These are phyloP conservation scores for Cafeteria roenbergensis DNA, from an alignment of 108 stramenopile species.

Conservation along the genomic window DNA sequence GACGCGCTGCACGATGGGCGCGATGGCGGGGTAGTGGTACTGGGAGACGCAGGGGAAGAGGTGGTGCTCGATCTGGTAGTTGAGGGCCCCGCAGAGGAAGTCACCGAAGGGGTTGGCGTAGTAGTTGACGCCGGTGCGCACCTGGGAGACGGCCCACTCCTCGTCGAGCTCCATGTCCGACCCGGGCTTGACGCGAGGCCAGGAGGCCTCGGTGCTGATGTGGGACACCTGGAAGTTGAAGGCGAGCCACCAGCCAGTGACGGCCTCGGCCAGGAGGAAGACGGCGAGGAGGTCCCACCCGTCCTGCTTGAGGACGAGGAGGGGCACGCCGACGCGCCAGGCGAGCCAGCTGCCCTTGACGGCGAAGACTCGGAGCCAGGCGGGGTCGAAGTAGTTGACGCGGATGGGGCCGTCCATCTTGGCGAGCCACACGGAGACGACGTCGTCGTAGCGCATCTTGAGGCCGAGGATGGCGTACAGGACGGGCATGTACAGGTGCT, in stretches of 20 bases:
- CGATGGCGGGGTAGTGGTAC: constrained; percentile 72
- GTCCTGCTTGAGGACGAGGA: constrained; percentile 10
- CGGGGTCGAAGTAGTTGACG: constrained; percentile 31
- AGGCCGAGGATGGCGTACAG: constrained; percentile 37
- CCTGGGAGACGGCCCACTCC: constrained; percentile 64
- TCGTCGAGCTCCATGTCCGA: constrained; percentile 8
- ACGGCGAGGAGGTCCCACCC: background rate
- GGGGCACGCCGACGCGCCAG: constrained; percentile 25
- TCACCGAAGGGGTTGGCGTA: constrained; percentile 56
- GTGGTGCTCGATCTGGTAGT: constrained; percentile 76
- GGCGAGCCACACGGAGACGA: constrained; percentile 23
- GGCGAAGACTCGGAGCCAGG: constrained; percentile 24
- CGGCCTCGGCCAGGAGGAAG: constrained; percentile 26
- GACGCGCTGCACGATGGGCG: constrained; percentile 72
- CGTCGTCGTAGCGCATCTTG: constrained; percentile 36
- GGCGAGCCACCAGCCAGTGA: constrained; percentile 29
- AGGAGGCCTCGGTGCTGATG: constrained; percentile 49
- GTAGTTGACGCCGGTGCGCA: constrained; percentile 64
- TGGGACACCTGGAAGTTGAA: constrained; percentile 36
- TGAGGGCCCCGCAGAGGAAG: constrained; percentile 63
- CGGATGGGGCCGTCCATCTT: constrained; percentile 31
- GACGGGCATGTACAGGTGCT: constrained; percentile 37
- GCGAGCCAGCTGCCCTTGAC: constrained; percentile 22
- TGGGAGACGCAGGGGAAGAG: constrained; percentile 57
- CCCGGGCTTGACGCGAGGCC: background rate